Conservation (phyloP, 176 grass and related monocot genomes). For the Raddia guianensis region DNA sequence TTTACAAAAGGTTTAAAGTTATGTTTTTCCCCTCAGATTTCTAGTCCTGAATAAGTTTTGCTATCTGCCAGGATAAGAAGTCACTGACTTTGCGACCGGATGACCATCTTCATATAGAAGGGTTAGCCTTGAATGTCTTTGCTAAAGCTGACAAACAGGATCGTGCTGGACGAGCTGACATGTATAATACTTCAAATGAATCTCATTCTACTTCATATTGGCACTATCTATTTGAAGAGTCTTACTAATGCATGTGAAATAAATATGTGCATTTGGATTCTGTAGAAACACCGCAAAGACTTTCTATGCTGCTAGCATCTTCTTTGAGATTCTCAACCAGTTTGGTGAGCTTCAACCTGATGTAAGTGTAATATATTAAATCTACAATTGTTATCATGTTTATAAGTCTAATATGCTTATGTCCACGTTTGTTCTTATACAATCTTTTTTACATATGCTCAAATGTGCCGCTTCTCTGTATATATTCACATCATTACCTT, state of each 20-base stretch:
- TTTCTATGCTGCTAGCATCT: constrained; percentile 97
- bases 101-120: constrained; percentile 87
- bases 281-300: constrained; percentile 97
- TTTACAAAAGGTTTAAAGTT: background rate
- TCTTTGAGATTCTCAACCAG: constrained; percentile 93
- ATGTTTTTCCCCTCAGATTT: background rate
- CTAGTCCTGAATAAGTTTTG: constrained; percentile 35
- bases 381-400: background rate
- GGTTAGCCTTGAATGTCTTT: constrained; percentile 94
- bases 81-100: constrained; percentile 70
- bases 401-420: background rate
- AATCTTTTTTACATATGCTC: background rate
- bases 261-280: constrained; percentile 37
- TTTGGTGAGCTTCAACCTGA: constrained; percentile 90
- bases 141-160: constrained; percentile 99
- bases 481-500: background rate
- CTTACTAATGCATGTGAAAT: constrained; percentile 19
- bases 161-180: constrained; percentile 86
- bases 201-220: constrained; percentile 26
- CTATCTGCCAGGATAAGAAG: constrained; percentile 78
- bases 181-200: constrained; percentile 51
- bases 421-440: background rate
- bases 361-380: constrained; percentile 48
- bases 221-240: constrained; percentile 15
- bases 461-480: background rate